These are phyloP conservation scores for Phallus indusiatus DNA, from an alignment of 768 basidiomycete genomes.

Conservation along the genomic window DNA sequence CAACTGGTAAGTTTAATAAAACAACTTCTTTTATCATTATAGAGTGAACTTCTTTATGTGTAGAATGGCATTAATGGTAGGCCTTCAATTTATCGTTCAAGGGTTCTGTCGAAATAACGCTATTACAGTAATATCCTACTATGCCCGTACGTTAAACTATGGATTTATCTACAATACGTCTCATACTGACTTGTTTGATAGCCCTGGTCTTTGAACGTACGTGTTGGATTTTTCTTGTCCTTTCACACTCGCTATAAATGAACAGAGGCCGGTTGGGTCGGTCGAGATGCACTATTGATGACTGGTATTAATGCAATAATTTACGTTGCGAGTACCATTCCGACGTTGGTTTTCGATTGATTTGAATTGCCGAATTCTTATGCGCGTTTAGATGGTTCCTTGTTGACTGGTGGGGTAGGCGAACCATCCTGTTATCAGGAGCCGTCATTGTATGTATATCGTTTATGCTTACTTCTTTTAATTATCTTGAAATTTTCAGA, in stretches of 20 bases:
- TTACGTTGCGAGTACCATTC: constrained; percentile 70
- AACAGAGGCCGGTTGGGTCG: constrained; percentile 90
- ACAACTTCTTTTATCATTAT: not conserved
- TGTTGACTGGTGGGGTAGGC: constrained; percentile 84
- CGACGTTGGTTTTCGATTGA: constrained; percentile 45
- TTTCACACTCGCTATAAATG: constrained; percentile 10
- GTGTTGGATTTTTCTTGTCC: constrained; percentile 3
- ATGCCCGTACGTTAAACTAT: constrained; percentile 50
- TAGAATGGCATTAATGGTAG: constrained; percentile 93
- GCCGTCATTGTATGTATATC: constrained; percentile 57
- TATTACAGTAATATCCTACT: constrained; percentile 84
- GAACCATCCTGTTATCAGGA: constrained; percentile 78
- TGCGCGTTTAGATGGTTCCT: constrained; percentile 68
- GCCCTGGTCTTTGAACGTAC: constrained; percentile 87
- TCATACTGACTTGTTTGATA: constrained; percentile 21
- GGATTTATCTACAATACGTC: constrained; percentile 7
- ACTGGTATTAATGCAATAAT: constrained; percentile 87
- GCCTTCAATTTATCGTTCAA: constrained; percentile 14
- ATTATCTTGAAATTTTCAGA: constrained; percentile 31
- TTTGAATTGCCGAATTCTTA: constrained; percentile 6
- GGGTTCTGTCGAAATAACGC: not conserved
- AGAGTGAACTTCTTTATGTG: not conserved
- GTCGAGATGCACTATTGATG: constrained; percentile 90
- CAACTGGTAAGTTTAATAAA: constrained; percentile 57
- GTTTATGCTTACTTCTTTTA: not conserved